Percentiles rank a stretch among this genome's conserved stretches.
Evolutionary conservation across 352 stramenopile genomes (phyloP).

Genomic region (Globisporangium nodosum): DNA sequence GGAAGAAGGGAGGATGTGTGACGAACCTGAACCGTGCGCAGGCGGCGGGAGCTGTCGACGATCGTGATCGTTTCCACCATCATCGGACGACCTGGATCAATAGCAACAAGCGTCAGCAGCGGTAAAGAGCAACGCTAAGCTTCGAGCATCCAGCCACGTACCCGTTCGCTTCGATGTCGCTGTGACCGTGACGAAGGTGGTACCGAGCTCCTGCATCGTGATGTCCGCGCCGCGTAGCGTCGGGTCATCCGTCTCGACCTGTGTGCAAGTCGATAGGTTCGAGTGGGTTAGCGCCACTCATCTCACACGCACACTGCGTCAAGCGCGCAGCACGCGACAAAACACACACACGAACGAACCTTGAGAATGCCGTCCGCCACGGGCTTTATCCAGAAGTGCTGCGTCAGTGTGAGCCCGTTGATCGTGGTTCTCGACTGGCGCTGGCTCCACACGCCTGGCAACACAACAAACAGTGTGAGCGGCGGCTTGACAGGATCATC

Average conservation of each 20-base stretch:
- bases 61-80: conserved; percentile 85
- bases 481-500: not conserved
- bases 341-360: conserved; percentile 13
- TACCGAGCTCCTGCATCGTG: conserved; percentile 82
- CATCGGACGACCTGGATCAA: conserved; percentile 46
- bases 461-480: not conserved
- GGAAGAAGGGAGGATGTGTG: not conserved
- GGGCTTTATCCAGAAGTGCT: conserved; percentile 87
- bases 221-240: conserved; percentile 72
- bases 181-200: conserved; percentile 79
- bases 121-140: too few relatives aligned
- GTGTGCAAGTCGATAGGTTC: not conserved
- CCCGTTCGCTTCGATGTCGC: conserved; percentile 83
- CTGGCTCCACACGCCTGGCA: conserved; percentile 71
- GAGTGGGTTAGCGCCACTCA: not conserved
- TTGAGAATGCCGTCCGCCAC: conserved; percentile 85
- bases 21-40: conserved; percentile 71
- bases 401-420: conserved; percentile 76
- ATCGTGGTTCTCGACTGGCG: conserved; percentile 83
- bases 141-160: conserved; percentile 5
- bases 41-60: conserved; percentile 69
- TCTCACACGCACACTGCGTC: not conserved
- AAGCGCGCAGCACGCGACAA: not conserved
- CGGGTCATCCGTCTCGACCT: conserved; percentile 83
- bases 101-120: not conserved